Evolutionary conservation across 73 alveolate genomes (phyloP), one percentile per base, ranked within the genome.

Genomic region (Uronychia setigera): DNA sequence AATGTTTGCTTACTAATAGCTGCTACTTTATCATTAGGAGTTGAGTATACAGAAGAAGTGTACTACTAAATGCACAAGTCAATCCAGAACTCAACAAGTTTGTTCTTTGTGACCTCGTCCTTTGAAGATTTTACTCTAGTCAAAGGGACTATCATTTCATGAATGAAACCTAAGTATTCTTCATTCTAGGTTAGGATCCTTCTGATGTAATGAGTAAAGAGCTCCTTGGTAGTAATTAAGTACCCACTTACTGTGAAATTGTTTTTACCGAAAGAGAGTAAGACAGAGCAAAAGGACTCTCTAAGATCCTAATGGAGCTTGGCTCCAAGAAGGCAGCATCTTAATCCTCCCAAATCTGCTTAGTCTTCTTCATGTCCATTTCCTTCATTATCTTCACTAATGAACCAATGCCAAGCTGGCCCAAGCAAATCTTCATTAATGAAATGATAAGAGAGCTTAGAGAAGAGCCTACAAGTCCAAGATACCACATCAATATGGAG

Each of bases 41-140:
- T 60, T 29, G 84, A 60, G 82, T 81, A 82, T 78, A 88, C 91
- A 76, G 91, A 95, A 78, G 78, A 77, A 32, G 88, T 97, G 0
- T 95, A 90, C 32, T 87, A 86, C 76, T 89, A 83, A 27, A 96
- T 80, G 58, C 96, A 93, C 26, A 85, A 84, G 34, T 93, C 94
- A 1, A 94, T 82, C 98, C 98, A 94, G 60, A 88, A 93, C 35
- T 91, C 96, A 29, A 96, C 77, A 58, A 94, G 86, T 0, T 96
- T 96, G 35, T 93, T 87, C 58, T 90, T 76, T 11, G 80, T 78
- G 1, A 94, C 46, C 78, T 96, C 97, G 0, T 89, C 95, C 60
- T 88, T 89, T 14, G 89, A 60, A 30, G 33, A 79, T 76, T 84
- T 84, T 35, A 87, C 57, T 27, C 78, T 85, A 59, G 77, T 84